Evolutionary conservation across 169 alveolate species (phyloP).

Genomic region (Nephromyces sp.): DNA sequence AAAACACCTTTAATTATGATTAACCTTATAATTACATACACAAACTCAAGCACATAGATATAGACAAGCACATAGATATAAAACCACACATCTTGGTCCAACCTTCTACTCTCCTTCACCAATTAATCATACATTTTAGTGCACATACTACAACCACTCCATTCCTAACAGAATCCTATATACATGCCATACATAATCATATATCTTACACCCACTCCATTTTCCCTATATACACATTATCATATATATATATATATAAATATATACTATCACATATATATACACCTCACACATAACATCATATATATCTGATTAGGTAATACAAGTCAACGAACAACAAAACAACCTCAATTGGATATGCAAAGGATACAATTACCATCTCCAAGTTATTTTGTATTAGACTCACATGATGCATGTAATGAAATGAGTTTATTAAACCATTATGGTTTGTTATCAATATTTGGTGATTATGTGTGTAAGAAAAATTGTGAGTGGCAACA

Average conservation of each 20-base stretch:
- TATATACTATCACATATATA: not conserved
- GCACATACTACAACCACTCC: too few species aligned
- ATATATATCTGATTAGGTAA: not conserved
- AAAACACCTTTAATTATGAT: too few species aligned
- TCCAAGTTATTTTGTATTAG: slow-evolving; percentile 67
- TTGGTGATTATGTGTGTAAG: slow-evolving; percentile 60
- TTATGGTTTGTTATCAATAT: slow-evolving; percentile 58
- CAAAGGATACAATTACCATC: slow-evolving; percentile 59
- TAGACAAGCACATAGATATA: too few species aligned
- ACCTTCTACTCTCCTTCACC: too few species aligned
- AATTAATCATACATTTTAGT: too few species aligned
- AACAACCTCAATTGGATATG: slow-evolving; percentile 3
- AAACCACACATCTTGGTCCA: too few species aligned
- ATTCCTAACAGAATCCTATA: too few species aligned
- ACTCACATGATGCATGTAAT: slow-evolving; percentile 70
- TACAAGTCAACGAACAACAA: not conserved
- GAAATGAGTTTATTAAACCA: slow-evolving; percentile 78
- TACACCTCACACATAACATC: not conserved
- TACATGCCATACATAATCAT: too few species aligned
- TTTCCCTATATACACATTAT: not conserved
- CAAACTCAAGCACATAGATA: too few species aligned
- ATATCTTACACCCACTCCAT: too few species aligned
- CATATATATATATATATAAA: not conserved
- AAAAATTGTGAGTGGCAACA: slow-evolving; percentile 77
- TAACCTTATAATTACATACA: too few species aligned